Base-by-base conservation (phyloP, 345 rosid genomes). In the Xanthoceras sorbifolium region DNA sequence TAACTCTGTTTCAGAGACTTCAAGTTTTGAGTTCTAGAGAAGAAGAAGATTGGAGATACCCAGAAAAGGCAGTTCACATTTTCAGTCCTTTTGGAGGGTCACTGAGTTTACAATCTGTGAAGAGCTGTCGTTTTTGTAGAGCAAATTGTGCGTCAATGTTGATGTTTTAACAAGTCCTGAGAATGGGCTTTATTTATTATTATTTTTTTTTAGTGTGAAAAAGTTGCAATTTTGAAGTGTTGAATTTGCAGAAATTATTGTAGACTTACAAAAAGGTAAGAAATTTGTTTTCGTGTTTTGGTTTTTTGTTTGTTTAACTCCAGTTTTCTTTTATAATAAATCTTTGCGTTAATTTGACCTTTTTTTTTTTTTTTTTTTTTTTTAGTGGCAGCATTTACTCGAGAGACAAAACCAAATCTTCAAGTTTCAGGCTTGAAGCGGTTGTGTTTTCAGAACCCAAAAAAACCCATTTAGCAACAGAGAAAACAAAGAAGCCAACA, bases 1-100 rank as follows among this genome's bases (percentile, higher is more conserved):
- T 57, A 14, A 40, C 38, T 17, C 85, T 71, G 75, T 62, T 59
- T 77, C 74, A 23, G 82, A 79, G 59, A 75, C 82, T 23, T 80
- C 31, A 4, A 82, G 73, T 55, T 85, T 85, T 6, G 84, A 82
- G 63, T 63, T 72, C 1, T 4, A 34, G 23, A 54, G 29, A 32
- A 31, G 60, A n/a, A 54, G 64, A 32, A 71, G 62, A 72, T 59
- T 12, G 42, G 62, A 15, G 20, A 46, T 26, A 46, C 72, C 57
- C 34, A 54, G 60, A 44, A 44, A 25, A 26, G 2, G 7, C n/a
- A 50, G 38, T 70, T 32, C 20, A 18, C 60, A 69, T 48, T 48
- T 48, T 69, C 42, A 23, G 10, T 15, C 4, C 22, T 67, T 67
- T 42, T 67, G 9, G 15, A 67, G 32, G 31, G 71, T 23, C 26